Evolutionary conservation across 2,329 filamentous ascomycete genomes (phyloP), one percentile per base, ranked within the genome.

Genomic region (Drechslerella stenobrocha): DNA sequence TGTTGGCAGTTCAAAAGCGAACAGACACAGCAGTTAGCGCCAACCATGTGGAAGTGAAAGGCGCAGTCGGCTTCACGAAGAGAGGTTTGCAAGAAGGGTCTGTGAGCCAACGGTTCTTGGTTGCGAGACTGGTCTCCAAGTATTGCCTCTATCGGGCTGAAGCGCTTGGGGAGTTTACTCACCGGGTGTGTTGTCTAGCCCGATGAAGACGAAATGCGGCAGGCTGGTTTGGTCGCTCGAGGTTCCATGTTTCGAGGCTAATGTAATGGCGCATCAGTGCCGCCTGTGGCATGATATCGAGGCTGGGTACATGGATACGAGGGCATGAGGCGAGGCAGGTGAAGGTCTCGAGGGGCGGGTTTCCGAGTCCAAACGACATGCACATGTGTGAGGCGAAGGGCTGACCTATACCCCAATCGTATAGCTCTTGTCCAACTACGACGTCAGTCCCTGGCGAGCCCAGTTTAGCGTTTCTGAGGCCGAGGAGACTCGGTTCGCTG

Each of bases 111-210:
- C 3, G 13, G 34, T 37, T 9, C 13, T 37, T 13, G 22, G 9
- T 32, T 52, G 28, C 7, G 18, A 47, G 35, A 51, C 35, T 35
- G 1, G 34, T 64, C 59, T 64, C 59, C 15, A 18, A 15, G 7
- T 34, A 64, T 56, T 57, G 37, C 24, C 59, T 52, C n/a, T 13
- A 64, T 64, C 23, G 42, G 59, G 59, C 35, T 40, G 45, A 32
- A 45, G 42, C 45, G 35, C 15, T 57, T 57, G 50, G 44, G 45
- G 52, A 13, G 26, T 24, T 28, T 28, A 22, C 24, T 32, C 20
- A 35, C 24, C 15, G 32, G 37, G 28, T 37, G 37, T 28, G 35
- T 37, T 18, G 9, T 42, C 37, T 20, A 42, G 37, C 37, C 37
- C 7, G 37, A 42, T 42, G 45, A 34, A 51, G 51, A 18, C 44